Evolutionary conservation across 768 basidiomycete species (phyloP), one percentile per base, ranked within the genome.

Genomic region (Trametes cingulata): DNA sequence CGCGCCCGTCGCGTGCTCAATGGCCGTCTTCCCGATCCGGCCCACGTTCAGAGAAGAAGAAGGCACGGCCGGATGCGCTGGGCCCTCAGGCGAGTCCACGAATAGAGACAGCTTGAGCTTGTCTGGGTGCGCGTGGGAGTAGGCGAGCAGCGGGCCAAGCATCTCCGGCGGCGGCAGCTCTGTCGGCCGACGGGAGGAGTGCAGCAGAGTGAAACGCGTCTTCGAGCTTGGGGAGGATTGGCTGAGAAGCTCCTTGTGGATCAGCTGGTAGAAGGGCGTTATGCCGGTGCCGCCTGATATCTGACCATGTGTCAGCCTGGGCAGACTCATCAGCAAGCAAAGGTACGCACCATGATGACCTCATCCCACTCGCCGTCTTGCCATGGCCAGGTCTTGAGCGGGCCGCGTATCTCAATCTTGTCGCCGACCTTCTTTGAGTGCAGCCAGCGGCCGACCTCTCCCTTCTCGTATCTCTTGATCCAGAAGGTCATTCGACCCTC

Each of bases 251-350:
- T 82, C 67, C 7, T 73, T 73, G 66, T 88, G 80, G 58, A 93
- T 77, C 19, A 94, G 77, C 68, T 94, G 92, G 67, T 85, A 85
- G 70, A 94, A 93, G 3, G 92, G 93, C 15, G 92, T 88, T 49
- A 94, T 86, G 27, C 93, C 92, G 5, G 92, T 94, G 25, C 92
- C 92, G 37, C 92, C 92, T 43, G 91, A 93, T 55, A 94, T 86
- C 92, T 94, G 41, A 10, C 9, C 6, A 12, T n/a, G 41, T 12
- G 25, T 58, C 36, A 59, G 43, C n/a, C 29, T 14, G 22, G 9
- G 29, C n/a, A 25, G 1, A 8, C 12, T n/a, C 39, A 37, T 56
- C 15, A 36, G 10, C 42, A 14, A 25, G 35, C 35, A 52, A 20
- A 47, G 46, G 6, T 39, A 55, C 80, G 42, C 69, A 87, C 92